Base-by-base conservation (phyloP, 2,329 filamentous ascomycete genomes). In the Pseudocercospora fuligena region DNA sequence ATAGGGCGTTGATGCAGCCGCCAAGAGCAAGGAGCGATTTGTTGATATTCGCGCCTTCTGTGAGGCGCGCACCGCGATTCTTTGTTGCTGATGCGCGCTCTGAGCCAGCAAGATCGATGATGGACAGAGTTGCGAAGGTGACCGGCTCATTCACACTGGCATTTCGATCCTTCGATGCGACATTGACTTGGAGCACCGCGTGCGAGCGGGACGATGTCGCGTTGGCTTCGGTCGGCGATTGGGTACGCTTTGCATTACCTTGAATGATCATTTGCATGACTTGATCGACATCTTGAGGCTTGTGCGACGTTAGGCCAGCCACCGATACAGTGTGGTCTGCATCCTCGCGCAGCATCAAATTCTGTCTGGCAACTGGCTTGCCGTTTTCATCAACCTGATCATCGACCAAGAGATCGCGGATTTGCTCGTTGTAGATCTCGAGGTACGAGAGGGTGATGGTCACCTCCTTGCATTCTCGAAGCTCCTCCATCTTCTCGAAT, bases 211-310 rank as follows among this genome's bases (percentile, higher is more conserved):
- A 99, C 0, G 95, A 99, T 0, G 95, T 97, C 19, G 95, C 94
- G 78, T 99, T 99, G 73, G 95, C 95, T 81, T 94, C 94, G 7
- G 95, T 99, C 0, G 95, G 94, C 0, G 95, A 98, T 78, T 98
- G 95, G 3, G 95, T 99, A 53, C 95, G 90, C 79, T 91, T 93
- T 73, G 96, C 92, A 79, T 99, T 99, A 70, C 95, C 95, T 77
- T 90, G 88, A 63, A 99, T 91, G 76, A 99, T 97, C 87, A 99
- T 97, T 76, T 99, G 94, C 95, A 99, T 99, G 74, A 99, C 95
- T 80, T 99, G 90, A 76, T 96, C 89, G 14, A 98, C 95, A 76
- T 94, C 92, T 73, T 90, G 90, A 2, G 95, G 95, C 71, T 92
- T 91, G 77, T 97, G 93, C 75, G 93, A 97, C 2, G 93, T 95